phyloP scores from a whole-genome alignment of 768 basidiomycete species.

The Jaapia argillacea region DNA sequence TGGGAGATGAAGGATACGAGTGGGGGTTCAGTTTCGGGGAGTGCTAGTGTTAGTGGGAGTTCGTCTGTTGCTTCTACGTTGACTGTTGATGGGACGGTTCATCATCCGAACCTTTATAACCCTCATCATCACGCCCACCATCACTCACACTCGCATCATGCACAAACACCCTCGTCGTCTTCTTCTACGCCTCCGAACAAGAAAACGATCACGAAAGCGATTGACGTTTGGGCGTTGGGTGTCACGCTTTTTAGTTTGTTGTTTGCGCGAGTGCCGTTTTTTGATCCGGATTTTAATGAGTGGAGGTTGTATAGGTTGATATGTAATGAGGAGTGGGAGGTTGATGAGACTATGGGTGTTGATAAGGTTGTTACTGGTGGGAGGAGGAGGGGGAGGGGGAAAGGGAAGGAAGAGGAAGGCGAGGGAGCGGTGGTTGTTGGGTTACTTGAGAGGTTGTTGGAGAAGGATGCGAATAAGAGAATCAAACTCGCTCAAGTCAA shows the following conservation, averaged over 20 bases:
- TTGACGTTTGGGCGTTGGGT: conserved; percentile 97
- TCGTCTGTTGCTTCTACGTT: not conserved
- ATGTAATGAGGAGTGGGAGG: conserved; percentile 63
- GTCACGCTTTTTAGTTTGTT: conserved; percentile 92
- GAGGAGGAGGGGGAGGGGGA: conserved; percentile 28
- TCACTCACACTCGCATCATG: conserved; percentile 21
- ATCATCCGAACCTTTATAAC: conserved; percentile 22
- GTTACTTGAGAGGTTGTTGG: conserved; percentile 65
- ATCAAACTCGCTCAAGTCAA: conserved; percentile 79
- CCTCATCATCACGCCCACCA: conserved; percentile 20
- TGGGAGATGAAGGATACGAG: conserved; percentile 36
- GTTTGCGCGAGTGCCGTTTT: conserved; percentile 81
- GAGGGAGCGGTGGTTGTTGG: conserved; percentile 58
- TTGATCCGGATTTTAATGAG: conserved; percentile 43
- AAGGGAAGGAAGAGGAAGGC: conserved; percentile 21
- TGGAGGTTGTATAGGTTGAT: conserved; percentile 76
- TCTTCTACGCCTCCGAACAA: conserved; percentile 22
- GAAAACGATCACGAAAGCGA: conserved; percentile 77
- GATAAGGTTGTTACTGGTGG: conserved; percentile 60
- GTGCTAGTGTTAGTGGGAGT: conserved; percentile 4
- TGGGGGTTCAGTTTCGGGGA: conserved; percentile 9
- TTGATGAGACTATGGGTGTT: conserved; percentile 60
- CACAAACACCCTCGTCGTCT: conserved; percentile 15
- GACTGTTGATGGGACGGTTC: conserved; percentile 25
- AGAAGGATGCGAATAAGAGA: conserved; percentile 68